Evolutionary conservation across 768 basidiomycete species (phyloP).

Genomic region (Termitomyces sp.): DNA sequence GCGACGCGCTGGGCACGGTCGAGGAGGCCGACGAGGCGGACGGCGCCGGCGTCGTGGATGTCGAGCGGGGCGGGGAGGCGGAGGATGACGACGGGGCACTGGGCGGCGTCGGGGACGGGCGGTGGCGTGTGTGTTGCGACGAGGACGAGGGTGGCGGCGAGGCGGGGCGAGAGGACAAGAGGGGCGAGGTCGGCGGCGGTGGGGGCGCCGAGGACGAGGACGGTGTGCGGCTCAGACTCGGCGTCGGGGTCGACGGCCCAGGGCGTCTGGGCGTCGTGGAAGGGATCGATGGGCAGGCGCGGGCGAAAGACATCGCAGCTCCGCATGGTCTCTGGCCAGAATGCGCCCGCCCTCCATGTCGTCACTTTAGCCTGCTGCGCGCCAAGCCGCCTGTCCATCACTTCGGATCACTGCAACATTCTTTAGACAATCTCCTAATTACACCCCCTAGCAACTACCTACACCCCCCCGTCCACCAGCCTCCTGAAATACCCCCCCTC

Average conservation of each 20-base stretch:
- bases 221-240: constrained; percentile 16
- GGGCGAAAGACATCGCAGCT: constrained; percentile 28
- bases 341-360: background rate
- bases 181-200: constrained; percentile 27
- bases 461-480: constrained; percentile 48
- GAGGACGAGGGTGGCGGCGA: constrained; percentile 30
- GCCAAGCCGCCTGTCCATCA: background rate
- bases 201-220: constrained; percentile 38
- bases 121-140: constrained; percentile 35
- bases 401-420: constrained; percentile 16
- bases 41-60: constrained; percentile 30
- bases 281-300: constrained; percentile 31
- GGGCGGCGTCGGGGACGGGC: constrained; percentile 15
- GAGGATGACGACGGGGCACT: constrained; percentile 25
- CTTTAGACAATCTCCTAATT: too few species aligned
- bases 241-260: constrained; percentile 14
- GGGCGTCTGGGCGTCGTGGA: constrained; percentile 7
- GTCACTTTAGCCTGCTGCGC: background rate
- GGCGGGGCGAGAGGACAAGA: constrained; percentile 26
- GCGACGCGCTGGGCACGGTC: constrained; percentile 36
- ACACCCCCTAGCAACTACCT: too few species aligned
- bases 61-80: constrained; percentile 27
- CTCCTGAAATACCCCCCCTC: constrained; percentile 43
- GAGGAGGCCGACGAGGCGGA: constrained; percentile 34
- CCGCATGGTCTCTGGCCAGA: background rate